Evolutionary conservation across 495 filamentous ascomycete species (phyloP).

Genomic region (Staphylotrichum longicolle): DNA sequence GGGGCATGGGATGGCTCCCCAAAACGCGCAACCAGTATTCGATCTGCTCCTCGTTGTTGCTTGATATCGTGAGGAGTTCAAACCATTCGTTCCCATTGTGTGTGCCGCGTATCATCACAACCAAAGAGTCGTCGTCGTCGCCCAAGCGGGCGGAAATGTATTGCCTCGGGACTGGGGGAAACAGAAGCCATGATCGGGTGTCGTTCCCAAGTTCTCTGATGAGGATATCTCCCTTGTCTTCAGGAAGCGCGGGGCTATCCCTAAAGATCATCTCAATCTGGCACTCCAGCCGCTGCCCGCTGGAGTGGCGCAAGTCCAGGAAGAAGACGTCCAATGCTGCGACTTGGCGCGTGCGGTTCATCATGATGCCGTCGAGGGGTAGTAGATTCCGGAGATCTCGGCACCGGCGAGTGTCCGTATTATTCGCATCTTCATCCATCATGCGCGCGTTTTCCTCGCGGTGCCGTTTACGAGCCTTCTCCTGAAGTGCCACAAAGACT

Average conservation of each 20-base stretch:
- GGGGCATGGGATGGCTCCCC: slow-evolving; percentile 72
- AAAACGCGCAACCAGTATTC: slow-evolving; percentile 85
- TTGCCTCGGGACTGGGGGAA: slow-evolving; percentile 70
- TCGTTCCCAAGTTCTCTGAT: slow-evolving; percentile 80
- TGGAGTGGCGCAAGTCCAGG: slow-evolving; percentile 82
- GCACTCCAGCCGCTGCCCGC: slow-evolving; percentile 82
- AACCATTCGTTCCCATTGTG: slow-evolving; percentile 67
- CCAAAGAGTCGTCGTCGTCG: slow-evolving; percentile 64
- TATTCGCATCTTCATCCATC: slow-evolving; percentile 85
- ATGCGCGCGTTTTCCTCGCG: slow-evolving; percentile 83
- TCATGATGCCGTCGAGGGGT: slow-evolving; percentile 62
- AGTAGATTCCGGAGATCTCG: slow-evolving; percentile 75
- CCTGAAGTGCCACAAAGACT: slow-evolving; percentile 67
- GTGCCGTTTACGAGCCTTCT: slow-evolving; percentile 70
- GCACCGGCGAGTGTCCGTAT: slow-evolving; percentile 73
- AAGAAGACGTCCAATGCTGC: slow-evolving; percentile 86
- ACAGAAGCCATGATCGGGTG: slow-evolving; percentile 77
- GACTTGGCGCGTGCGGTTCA: slow-evolving; percentile 73
- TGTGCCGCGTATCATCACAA: slow-evolving; percentile 78
- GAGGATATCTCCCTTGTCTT: slow-evolving; percentile 73
- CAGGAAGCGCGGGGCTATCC: slow-evolving; percentile 60
- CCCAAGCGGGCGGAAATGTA: slow-evolving; percentile 78
- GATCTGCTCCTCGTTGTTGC: slow-evolving; percentile 71
- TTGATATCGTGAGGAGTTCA: slow-evolving; percentile 70
- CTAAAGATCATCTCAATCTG: slow-evolving; percentile 84